Conservation (phyloP, 106 monocot species). For the Dioscorea alata region DNA sequence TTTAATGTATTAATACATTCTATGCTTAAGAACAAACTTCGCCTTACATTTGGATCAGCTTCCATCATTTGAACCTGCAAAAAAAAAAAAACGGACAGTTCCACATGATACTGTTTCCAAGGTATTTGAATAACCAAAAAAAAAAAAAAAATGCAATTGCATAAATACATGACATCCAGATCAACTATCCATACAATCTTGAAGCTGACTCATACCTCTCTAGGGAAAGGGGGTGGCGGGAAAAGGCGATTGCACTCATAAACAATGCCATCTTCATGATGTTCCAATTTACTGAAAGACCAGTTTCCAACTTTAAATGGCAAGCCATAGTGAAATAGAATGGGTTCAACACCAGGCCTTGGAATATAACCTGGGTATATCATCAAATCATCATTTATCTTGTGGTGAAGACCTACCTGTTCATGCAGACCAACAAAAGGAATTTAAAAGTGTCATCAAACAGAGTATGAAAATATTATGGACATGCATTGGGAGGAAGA, state of each 20-base stretch:
- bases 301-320: conserved; percentile 87
- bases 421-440: conserved; percentile 4
- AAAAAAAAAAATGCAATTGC: too few relatives aligned
- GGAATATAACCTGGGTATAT: conserved; percentile 95
- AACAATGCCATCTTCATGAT: conserved; percentile 90
- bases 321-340: conserved; percentile 94
- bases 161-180: too few relatives aligned
- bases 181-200: neutral
- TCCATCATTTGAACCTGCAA: conserved; percentile 77
- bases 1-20: conserved; percentile 98
- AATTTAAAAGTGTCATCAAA: conserved; percentile 3
- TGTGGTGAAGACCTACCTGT: conserved; percentile 94
- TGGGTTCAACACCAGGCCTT: conserved; percentile 57
- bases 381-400: conserved; percentile 93
- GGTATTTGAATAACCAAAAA: too few relatives aligned
- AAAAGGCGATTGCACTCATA: conserved; percentile 95
- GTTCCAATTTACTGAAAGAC: conserved; percentile 82
- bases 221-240: conserved; percentile 79
- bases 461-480: neutral
- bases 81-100: neutral
- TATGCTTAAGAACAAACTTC: conserved; percentile 76
- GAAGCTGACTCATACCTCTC: conserved; percentile 50
- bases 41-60: conserved; percentile 45
- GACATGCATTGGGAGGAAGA: neutral
- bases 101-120: too few relatives aligned